Conservation (phyloP, 2,329 filamentous ascomycete genomes). For the Arthrobotrys sinensis region DNA sequence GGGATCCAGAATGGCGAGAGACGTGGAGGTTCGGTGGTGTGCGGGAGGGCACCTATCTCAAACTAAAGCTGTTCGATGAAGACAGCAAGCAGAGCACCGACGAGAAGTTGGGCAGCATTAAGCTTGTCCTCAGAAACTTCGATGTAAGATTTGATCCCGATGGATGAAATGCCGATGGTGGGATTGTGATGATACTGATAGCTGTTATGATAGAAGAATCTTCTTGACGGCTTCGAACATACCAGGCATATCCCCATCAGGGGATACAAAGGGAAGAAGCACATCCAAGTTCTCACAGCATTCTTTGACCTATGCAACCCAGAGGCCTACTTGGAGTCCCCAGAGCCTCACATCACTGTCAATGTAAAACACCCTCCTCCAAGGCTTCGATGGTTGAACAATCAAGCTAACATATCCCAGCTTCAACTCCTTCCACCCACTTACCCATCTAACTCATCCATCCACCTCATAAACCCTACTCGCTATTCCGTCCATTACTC, state of each 20-base stretch:
- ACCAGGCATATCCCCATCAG: slow-evolving; percentile 41
- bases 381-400: not conserved
- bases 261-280: slow-evolving; percentile 47
- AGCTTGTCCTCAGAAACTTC: slow-evolving; percentile 35
- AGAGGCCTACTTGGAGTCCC: slow-evolving; percentile 23
- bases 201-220: slow-evolving; percentile 21
- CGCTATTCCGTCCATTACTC: slow-evolving; percentile 56
- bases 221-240: slow-evolving; percentile 44
- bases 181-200: not conserved
- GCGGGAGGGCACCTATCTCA: slow-evolving; percentile 54
- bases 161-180: not conserved
- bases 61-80: slow-evolving; percentile 58
- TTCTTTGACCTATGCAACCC: slow-evolving; percentile 57
- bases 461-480: slow-evolving; percentile 41
- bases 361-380: slow-evolving; percentile 29
- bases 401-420: slow-evolving; percentile 14
- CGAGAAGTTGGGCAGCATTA: slow-evolving; percentile 59
- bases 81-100: slow-evolving; percentile 35
- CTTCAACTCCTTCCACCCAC: slow-evolving; percentile 43
- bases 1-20: slow-evolving; percentile 59
- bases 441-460: not conserved
- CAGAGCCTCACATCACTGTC: slow-evolving; percentile 44
- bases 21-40: slow-evolving; percentile 54
- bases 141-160: slow-evolving; percentile 26
- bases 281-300: slow-evolving; percentile 49